Percentiles rank a stretch among this genome's conserved stretches.
phyloP scores from a whole-genome alignment of 495 filamentous ascomycete genomes.

The Tetracladium marchalianum region DNA sequence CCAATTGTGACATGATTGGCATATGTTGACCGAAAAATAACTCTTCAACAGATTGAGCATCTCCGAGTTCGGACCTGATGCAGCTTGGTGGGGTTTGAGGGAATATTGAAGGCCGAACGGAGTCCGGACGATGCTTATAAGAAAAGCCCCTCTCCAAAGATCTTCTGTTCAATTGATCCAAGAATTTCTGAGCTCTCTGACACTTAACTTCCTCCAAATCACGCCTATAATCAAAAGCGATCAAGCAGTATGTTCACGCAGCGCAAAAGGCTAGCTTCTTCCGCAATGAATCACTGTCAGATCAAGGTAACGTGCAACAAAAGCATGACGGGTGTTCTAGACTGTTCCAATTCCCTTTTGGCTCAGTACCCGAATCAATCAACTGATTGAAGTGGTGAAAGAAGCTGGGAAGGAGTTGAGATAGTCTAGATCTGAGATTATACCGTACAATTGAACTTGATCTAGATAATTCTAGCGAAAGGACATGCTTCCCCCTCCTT shows the following conservation, averaged over 20 bases:
- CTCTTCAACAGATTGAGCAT: no score
- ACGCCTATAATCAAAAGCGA: neutral
- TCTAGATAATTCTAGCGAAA: conserved; percentile 81
- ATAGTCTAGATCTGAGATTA: conserved; percentile 50
- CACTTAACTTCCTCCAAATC: neutral
- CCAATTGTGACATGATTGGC: no score
- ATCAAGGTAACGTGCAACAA: conserved; percentile 50
- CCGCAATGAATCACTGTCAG: conserved; percentile 21
- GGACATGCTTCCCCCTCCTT: conserved; percentile 55
- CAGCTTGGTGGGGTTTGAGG: no score
- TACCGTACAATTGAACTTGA: conserved; percentile 70
- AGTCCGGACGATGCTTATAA: no score
- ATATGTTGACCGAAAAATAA: no score
- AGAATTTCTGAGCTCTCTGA: no score
- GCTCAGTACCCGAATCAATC: neutral
- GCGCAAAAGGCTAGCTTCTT: conserved; percentile 15
- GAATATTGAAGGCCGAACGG: no score
- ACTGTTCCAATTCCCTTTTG: conserved; percentile 12
- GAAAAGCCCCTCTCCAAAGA: no score
- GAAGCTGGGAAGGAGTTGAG: conserved; percentile 8
- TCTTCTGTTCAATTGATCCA: no score
- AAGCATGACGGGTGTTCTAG: conserved; percentile 53
- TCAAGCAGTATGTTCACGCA: conserved; percentile 13
- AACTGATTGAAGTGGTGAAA: neutral
- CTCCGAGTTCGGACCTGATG: no score